Conservation (phyloP, 1,284 basidiomycete species). For the Inonotus hispidus region DNA sequence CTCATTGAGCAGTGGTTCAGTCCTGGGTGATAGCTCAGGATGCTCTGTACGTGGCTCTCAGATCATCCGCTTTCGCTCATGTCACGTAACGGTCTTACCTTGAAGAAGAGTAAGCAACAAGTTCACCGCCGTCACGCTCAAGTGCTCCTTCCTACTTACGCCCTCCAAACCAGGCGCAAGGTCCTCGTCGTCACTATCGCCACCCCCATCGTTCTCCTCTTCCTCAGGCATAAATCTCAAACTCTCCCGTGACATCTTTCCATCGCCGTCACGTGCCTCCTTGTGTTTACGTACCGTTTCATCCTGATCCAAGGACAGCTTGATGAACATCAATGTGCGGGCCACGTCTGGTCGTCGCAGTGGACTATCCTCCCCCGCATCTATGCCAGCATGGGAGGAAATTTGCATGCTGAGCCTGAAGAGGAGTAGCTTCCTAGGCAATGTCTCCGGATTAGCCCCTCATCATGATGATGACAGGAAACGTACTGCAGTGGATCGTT, state of each 20-base stretch:
- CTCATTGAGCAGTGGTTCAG: constrained; percentile 59
- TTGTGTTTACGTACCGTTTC: constrained; percentile 15
- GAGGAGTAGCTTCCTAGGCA: constrained; percentile 49
- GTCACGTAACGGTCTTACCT: constrained; percentile 41
- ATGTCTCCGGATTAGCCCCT: neutral
- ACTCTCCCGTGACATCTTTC: constrained; percentile 33
- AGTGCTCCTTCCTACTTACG: constrained; percentile 48
- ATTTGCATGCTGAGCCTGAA: constrained; percentile 78
- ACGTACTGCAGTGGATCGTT: constrained; percentile 50
- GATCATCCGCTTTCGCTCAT: neutral
- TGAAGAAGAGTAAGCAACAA: constrained; percentile 78
- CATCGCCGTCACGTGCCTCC: constrained; percentile 14
- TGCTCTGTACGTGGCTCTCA: constrained; percentile 48
- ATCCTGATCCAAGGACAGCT: constrained; percentile 50
- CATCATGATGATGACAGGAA: constrained; percentile 14
- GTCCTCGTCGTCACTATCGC: constrained; percentile 60
- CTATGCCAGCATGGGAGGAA: constrained; percentile 57
- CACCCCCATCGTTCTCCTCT: constrained; percentile 28
- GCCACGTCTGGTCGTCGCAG: constrained; percentile 45
- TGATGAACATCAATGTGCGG: constrained; percentile 75
- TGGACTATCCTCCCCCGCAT: constrained; percentile 59
- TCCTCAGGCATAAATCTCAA: constrained; percentile 37
- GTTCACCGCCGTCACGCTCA: constrained; percentile 72
- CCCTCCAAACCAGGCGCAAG: constrained; percentile 31
- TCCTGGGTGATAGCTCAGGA: constrained; percentile 55